These are phyloP conservation scores for Ambrosia artemisiifolia DNA, from an alignment of 129 eudicot genomes.

Conservation along the genomic window DNA sequence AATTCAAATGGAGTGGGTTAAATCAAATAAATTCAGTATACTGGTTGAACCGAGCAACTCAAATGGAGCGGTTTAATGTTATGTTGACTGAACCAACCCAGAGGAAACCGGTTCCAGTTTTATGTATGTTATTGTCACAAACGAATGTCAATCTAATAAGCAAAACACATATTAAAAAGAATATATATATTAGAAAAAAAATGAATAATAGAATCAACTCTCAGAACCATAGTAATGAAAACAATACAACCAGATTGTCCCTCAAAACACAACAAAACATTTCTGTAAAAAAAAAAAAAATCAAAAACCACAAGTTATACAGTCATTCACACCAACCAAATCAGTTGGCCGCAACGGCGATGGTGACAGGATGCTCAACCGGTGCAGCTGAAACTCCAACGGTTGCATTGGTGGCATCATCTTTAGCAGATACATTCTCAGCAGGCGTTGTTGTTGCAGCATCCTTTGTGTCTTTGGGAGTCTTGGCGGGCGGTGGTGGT, in stretches of 20 bases:
- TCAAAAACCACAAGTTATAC: constrained; percentile 10
- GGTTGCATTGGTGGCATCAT: constrained; percentile 12
- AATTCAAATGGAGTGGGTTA: too few relatives aligned
- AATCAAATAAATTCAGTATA: too few relatives aligned
- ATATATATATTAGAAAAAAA: constrained; percentile 8
- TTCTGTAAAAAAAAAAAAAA: constrained; percentile 4
- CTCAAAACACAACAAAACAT: not conserved
- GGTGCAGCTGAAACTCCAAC: not conserved
- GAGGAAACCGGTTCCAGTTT: too few relatives aligned
- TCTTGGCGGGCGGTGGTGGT: constrained; percentile 47
- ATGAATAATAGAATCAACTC: constrained; percentile 21
- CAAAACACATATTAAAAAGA: not conserved
- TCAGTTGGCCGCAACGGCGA: constrained; percentile 8
- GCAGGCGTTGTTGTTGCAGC: constrained; percentile 33
- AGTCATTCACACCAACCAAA: constrained; percentile 23
- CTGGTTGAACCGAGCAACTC: too few relatives aligned
- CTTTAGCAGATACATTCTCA: constrained; percentile 34
- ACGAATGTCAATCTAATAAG: not conserved
- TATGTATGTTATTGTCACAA: too few relatives aligned
- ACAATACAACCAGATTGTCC: constrained; percentile 18
- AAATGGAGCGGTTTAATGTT: too few relatives aligned
- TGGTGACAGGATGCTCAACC: not conserved
- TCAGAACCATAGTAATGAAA: constrained; percentile 2
- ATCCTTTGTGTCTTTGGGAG: constrained; percentile 29
- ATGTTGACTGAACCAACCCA: too few relatives aligned